Evolutionary conservation across 2,329 filamentous ascomycete species (phyloP).

Genomic region (Penicillium expansum): DNA sequence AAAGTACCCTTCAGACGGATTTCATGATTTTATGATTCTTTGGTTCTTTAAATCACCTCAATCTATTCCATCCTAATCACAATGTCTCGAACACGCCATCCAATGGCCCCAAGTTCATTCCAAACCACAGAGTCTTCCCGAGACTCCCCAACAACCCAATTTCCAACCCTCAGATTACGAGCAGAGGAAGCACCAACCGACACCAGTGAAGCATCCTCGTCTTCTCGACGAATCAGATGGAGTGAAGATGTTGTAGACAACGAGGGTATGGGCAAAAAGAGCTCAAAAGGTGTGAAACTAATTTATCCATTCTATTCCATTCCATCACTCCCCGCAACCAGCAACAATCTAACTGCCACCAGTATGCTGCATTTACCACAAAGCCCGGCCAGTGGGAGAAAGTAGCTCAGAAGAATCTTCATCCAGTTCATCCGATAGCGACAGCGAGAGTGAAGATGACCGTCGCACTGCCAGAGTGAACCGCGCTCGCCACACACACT

Average conservation of each 20-base stretch:
- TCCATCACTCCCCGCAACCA: background rate
- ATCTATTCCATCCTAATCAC: background rate
- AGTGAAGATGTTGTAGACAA: slow-evolving; percentile 92
- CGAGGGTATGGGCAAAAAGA: slow-evolving; percentile 90
- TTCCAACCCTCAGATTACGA: slow-evolving; percentile 34
- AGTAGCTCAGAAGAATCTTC: slow-evolving; percentile 60
- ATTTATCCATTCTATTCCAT: background rate
- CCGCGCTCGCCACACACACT: slow-evolving; percentile 6
- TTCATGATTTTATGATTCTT: background rate
- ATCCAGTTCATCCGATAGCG: slow-evolving; percentile 55
- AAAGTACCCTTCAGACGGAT: background rate
- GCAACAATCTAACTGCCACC: background rate
- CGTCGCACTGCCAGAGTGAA: slow-evolving; percentile 11
- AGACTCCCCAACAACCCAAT: slow-evolving; percentile 20
- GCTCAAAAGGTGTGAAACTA: slow-evolving; percentile 72
- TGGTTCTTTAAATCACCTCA: background rate
- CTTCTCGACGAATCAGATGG: slow-evolving; percentile 75
- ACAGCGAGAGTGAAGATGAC: slow-evolving; percentile 41
- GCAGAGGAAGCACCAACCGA: slow-evolving; percentile 21
- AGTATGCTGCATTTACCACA: slow-evolving; percentile 99
- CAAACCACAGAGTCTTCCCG: slow-evolving; percentile 25
- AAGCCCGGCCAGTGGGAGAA: slow-evolving; percentile 75
- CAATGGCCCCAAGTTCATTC: slow-evolving; percentile 27
- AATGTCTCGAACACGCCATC: slow-evolving; percentile 43
- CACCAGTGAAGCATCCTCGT: slow-evolving; percentile 24